phyloP scores from a whole-genome alignment of 2,329 filamentous ascomycete species.

The Aspergillus uvarum region DNA sequence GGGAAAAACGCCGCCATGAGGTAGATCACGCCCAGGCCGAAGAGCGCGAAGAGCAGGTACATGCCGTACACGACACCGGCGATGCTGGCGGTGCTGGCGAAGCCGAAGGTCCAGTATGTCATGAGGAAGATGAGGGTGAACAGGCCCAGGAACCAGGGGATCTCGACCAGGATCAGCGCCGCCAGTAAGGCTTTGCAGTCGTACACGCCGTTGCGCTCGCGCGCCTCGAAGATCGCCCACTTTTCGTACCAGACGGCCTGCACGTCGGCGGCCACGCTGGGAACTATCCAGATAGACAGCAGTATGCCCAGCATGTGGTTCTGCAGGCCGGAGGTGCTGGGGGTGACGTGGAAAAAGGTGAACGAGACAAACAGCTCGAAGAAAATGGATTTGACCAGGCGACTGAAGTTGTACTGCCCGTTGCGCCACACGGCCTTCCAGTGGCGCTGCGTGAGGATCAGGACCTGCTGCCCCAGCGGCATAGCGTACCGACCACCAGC shows the following conservation, averaged over 20 bases:
- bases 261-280: constrained; percentile 1
- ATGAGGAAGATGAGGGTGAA: constrained; percentile 7
- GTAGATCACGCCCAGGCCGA: constrained; percentile 1
- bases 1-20: constrained; percentile 10
- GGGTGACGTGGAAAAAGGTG: background rate
- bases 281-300: background rate
- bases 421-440: constrained; percentile 11
- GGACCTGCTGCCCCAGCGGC: background rate
- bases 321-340: too few species aligned
- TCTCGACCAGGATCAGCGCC: constrained; percentile 9
- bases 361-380: constrained; percentile 7
- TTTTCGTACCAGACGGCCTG: constrained; percentile 12
- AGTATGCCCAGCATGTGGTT: too few species aligned
- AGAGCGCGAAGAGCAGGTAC: constrained; percentile 4
- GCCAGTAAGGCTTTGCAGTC: constrained; percentile 7
- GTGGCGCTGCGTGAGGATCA: constrained; percentile 6
- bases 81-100: background rate
- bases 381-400: constrained; percentile 6
- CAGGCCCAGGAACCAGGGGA: background rate
- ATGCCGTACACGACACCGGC: constrained; percentile 11
- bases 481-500: too few species aligned
- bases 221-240: constrained; percentile 10
- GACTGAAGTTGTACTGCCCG: constrained; percentile 13
- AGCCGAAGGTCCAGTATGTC: constrained; percentile 11
- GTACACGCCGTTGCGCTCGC: constrained; percentile 11